A percentile compares a stretch with the other conserved stretches of the same genome.
These are phyloP conservation scores for Clarkia xantiana DNA, from an alignment of 345 rosid genomes.

Conservation along the genomic window DNA sequence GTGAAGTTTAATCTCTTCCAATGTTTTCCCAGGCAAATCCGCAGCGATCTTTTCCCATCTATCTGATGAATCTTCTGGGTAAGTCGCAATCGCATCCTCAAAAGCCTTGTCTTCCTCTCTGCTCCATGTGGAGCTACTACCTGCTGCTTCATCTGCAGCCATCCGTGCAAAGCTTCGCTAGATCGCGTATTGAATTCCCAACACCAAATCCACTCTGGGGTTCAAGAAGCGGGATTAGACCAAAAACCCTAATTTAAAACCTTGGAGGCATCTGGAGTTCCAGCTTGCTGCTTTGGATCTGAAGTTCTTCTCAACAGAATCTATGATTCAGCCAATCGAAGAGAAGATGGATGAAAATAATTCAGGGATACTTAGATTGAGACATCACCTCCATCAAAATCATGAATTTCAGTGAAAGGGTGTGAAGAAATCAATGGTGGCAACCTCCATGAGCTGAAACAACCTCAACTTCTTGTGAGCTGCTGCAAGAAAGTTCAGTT, in stretches of 20 bases:
- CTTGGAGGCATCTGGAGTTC: too few relatives aligned
- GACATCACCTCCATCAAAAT: too few relatives aligned
- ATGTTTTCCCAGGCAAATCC: slow-evolving; percentile 66
- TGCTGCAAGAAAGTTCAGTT: slow-evolving; percentile 21
- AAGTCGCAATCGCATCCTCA: slow-evolving; percentile 67
- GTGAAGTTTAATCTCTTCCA: slow-evolving; percentile 67
- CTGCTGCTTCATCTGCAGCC: slow-evolving; percentile 54
- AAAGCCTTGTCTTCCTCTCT: slow-evolving; percentile 85
- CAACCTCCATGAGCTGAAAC: slow-evolving; percentile 31
- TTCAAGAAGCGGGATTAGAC: slow-evolving; percentile 7
- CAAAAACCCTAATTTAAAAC: slow-evolving; percentile 10
- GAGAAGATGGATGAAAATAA: too few relatives aligned
- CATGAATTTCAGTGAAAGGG: too few relatives aligned
- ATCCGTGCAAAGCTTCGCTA: slow-evolving; percentile 14
- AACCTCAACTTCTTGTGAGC: slow-evolving; percentile 40
- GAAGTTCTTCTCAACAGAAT: slow-evolving; percentile 6
- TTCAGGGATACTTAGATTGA: too few relatives aligned
- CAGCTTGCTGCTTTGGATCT: background rate
- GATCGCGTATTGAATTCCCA: background rate
- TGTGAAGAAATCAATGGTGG: slow-evolving; percentile 29
- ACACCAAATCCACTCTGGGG: background rate
- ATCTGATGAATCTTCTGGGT: slow-evolving; percentile 52
- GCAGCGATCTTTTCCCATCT: slow-evolving; percentile 66
- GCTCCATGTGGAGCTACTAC: slow-evolving; percentile 52
- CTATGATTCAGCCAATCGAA: too few relatives aligned